A percentile compares a stretch with the other conserved stretches of the same genome.
Conservation (phyloP, 2,329 filamentous ascomycete genomes). For the Sclerotinia spermophila region DNA sequence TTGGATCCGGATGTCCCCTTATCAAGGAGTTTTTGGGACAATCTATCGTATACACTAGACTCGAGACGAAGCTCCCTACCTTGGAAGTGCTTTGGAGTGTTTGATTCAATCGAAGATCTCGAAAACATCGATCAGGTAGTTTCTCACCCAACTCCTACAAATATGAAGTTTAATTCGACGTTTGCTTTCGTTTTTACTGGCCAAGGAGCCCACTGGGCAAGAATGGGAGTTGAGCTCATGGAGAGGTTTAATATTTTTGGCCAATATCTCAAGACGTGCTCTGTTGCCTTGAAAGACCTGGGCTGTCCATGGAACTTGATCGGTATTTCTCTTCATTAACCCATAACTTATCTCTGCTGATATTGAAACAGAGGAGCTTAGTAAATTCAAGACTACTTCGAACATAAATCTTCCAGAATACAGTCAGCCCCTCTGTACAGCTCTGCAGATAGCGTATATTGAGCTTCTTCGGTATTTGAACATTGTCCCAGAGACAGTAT, state of each 20-base stretch:
- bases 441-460: constrained; percentile 30
- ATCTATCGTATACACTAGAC: constrained; percentile 19
- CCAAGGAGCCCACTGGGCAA: constrained; percentile 24
- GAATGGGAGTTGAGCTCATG: constrained; percentile 17
- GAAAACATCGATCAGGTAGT: not conserved
- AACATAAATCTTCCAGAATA: constrained; percentile 17
- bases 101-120: not conserved
- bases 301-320: not conserved
- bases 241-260: constrained; percentile 38
- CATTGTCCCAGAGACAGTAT: constrained; percentile 25
- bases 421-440: constrained; percentile 23
- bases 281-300: constrained; percentile 36
- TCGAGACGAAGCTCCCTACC: constrained; percentile 1
- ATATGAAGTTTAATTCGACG: not conserved
- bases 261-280: constrained; percentile 37
- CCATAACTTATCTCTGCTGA: not conserved
- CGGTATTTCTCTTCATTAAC: not conserved
- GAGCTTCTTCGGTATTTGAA: constrained; percentile 24
- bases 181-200: constrained; percentile 22
- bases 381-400: constrained; percentile 25
- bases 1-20: no score
- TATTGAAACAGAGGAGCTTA: not conserved
- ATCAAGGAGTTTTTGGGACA: constrained; percentile 12
- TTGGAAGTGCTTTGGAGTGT: constrained; percentile 13
- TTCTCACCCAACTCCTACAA: not conserved